Conservation (phyloP, 108 stramenopile species). For the Pseudonitzschia multiseries region DNA sequence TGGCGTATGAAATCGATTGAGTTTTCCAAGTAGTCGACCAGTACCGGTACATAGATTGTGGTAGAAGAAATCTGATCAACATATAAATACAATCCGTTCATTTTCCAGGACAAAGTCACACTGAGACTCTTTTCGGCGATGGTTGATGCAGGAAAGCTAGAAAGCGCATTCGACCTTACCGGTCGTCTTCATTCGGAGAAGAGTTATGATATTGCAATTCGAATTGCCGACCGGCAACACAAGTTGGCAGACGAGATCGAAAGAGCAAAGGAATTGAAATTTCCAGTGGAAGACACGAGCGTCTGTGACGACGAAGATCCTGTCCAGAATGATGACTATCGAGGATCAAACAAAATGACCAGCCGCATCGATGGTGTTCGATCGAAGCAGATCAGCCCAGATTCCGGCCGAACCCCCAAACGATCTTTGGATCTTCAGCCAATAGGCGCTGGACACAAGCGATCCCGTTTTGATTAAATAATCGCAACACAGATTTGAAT, state of each 20-base stretch:
- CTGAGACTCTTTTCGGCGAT: slow-evolving; percentile 64
- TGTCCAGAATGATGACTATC: neutral
- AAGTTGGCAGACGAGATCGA: slow-evolving; percentile 66
- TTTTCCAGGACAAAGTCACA: slow-evolving; percentile 68
- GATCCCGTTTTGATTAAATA: neutral
- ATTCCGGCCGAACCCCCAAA: neutral
- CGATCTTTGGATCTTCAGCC: neutral
- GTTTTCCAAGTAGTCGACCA: no score
- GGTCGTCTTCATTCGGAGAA: slow-evolving; percentile 71
- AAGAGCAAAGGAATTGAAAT: slow-evolving; percentile 48
- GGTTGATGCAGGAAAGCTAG: slow-evolving; percentile 65
- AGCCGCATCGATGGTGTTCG: neutral
- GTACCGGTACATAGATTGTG: no score
- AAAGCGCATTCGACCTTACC: slow-evolving; percentile 67
- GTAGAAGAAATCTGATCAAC: no score
- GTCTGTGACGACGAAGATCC: slow-evolving; percentile 10
- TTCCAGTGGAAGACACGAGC: slow-evolving; percentile 40
- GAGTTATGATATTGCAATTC: slow-evolving; percentile 73
- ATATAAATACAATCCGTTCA: no score
- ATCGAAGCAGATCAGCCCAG: slow-evolving; percentile 15
- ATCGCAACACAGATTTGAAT: neutral
- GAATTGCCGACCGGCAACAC: slow-evolving; percentile 51
- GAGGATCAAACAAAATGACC: neutral
- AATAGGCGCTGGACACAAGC: neutral
- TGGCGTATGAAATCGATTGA: neutral